phyloP scores from a whole-genome alignment of 2,329 filamentous ascomycete genomes.

The Aquanectria penicillioides region DNA sequence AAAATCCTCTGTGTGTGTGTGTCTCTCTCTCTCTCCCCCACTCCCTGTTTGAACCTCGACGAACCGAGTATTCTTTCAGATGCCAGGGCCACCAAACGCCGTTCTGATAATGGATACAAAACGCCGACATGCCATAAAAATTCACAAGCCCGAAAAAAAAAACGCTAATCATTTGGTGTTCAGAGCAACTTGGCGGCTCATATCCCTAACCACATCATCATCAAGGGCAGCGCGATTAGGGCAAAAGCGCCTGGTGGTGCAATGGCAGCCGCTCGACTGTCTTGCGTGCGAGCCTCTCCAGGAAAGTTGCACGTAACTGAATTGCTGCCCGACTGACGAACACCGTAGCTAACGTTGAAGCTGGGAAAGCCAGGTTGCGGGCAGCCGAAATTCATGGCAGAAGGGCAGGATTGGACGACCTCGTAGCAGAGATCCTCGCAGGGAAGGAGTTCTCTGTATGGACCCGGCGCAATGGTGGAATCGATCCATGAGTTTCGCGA shows the following conservation, averaged over 20 bases:
- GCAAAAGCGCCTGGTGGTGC: slow-evolving; percentile 34
- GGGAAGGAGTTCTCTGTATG: slow-evolving; percentile 92
- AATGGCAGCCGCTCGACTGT: slow-evolving; percentile 25
- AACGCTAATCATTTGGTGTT: background rate
- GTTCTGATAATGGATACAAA: background rate
- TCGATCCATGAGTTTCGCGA: slow-evolving; percentile 83
- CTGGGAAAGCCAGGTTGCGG: slow-evolving; percentile 57
- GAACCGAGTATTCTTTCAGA: background rate
- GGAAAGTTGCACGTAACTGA: slow-evolving; percentile 53
- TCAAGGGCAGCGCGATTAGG: slow-evolving; percentile 27
- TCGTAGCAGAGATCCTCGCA: slow-evolving; percentile 90
- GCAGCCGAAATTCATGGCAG: slow-evolving; percentile 79
- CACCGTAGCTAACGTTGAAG: slow-evolving; percentile 50
- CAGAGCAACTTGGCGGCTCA: slow-evolving; percentile 19
- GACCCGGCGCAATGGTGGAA: slow-evolving; percentile 76
- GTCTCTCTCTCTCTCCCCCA: too few species aligned
- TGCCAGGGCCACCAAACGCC: slow-evolving; percentile 11
- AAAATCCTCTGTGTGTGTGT: background rate
- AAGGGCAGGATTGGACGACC: slow-evolving; percentile 85
- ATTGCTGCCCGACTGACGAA: slow-evolving; percentile 32
- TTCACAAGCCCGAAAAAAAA: background rate
- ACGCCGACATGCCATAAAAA: slow-evolving; percentile 16
- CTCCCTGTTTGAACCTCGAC: too few species aligned
- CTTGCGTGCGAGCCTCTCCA: slow-evolving; percentile 47
- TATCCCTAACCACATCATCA: slow-evolving; percentile 30